phyloP scores from a whole-genome alignment of 2,329 filamentous ascomycete genomes.

The Leptographium flavum region DNA sequence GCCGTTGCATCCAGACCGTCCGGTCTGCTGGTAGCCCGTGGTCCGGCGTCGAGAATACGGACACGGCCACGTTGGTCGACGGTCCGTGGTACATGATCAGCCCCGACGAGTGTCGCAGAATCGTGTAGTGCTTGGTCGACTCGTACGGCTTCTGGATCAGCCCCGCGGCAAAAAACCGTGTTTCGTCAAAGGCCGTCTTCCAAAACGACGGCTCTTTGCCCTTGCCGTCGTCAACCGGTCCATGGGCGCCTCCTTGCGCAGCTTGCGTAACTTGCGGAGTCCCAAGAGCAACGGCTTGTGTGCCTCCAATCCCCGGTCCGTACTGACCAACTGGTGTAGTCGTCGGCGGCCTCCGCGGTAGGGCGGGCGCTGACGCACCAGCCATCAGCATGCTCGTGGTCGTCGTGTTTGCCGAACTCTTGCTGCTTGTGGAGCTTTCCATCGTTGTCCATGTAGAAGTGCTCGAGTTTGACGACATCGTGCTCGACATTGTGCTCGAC shows the following conservation, averaged over 20 bases:
- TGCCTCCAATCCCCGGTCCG: not conserved
- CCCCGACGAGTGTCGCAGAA: slow-evolving; percentile 50
- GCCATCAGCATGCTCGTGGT: not conserved
- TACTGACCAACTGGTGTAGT: not conserved
- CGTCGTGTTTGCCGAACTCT: no score
- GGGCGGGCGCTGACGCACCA: not conserved
- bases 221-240: not conserved
- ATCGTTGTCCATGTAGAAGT: not conserved
- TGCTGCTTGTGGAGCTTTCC: not conserved
- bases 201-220: slow-evolving; percentile 18
- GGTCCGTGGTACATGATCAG: slow-evolving; percentile 54
- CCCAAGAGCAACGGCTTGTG: no score
- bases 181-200: slow-evolving; percentile 40
- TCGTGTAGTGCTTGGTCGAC: slow-evolving; percentile 50
- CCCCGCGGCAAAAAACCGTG: slow-evolving; percentile 50
- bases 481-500: not conserved
- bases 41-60: slow-evolving; percentile 42
- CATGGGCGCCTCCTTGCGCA: not conserved
- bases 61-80: slow-evolving; percentile 47
- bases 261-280: no score
- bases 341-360: not conserved
- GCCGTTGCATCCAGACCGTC: slow-evolving; percentile 53
- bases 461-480: not conserved
- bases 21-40: slow-evolving; percentile 39
- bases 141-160: slow-evolving; percentile 49